Evolutionary conservation across 192 early-diverging fungal species (phyloP), one percentile per base, ranked within the genome.

Genomic region (Linnemannia hyalina): DNA sequence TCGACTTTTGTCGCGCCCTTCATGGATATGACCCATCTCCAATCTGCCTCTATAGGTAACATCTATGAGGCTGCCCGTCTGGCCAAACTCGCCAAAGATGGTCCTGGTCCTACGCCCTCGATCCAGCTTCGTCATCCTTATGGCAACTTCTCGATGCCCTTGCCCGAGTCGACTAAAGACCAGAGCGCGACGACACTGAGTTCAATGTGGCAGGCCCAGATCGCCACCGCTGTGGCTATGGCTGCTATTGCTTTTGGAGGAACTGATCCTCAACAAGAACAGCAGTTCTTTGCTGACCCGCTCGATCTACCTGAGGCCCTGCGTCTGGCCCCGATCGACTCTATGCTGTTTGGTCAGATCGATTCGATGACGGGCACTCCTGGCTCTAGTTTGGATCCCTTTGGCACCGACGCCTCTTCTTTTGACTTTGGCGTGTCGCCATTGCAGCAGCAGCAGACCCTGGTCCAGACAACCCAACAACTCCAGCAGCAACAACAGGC

Each of bases 111-210:
- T 42, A 69, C 80, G 8, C 80, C 80, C 2, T 76, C 80, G 8
- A 76, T 82, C 38, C 80, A 82, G 65, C 46, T 82, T 13, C 80
- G 74, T 47, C 80, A 82, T 72, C 80, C 80, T 10, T 82, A 82
- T 46, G 80, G 80, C 0, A 71, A 76, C 46, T 82, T 82, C 38
- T 82, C 80, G 6, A 82, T 82, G 74, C 80, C 74, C 2, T 29
- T 82, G 29, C 80, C 74, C 4, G 80, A 81, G 6, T 40, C 55
- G 26, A 52, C 26, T 2, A 74, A 70, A 11, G 57, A 29, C 36
- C 73, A 73, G 11, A 49, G 54, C 13, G 29, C 72, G 26, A 52
- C 68, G 16, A 46, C 55, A 18, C 26, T 76, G 52, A 76, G 80
- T 32, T 38, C 74, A 7, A 35, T 82, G 23, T 82, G 80, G 80